phyloP scores from a whole-genome alignment of 371 early-diverging fungal species.

The Parasitella parasitica region DNA sequence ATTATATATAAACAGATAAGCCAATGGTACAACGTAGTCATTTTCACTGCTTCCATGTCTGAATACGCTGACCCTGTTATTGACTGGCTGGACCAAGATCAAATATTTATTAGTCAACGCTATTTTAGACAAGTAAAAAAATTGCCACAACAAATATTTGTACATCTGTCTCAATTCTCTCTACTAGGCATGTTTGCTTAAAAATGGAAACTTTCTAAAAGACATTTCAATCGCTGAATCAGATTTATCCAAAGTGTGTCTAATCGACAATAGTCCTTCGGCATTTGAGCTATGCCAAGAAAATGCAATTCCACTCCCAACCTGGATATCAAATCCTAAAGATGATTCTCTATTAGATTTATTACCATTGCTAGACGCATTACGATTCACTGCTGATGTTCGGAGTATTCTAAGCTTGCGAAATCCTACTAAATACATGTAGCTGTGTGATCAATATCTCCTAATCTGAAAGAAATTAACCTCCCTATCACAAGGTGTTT shows the following conservation, averaged over 20 bases:
- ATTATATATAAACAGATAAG: conserved; percentile 55
- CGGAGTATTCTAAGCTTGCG: conserved; percentile 53
- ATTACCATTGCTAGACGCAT: conserved; percentile 80
- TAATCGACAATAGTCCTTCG: conserved; percentile 90
- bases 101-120: conserved; percentile 69
- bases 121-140: conserved; percentile 80
- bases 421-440: neutral
- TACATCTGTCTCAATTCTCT: neutral
- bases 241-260: conserved; percentile 83
- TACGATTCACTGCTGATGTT: conserved; percentile 83
- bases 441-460: neutral
- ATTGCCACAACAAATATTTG: too few relatives aligned
- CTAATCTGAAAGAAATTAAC: neutral
- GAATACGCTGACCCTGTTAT: conserved; percentile 98
- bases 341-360: conserved; percentile 85
- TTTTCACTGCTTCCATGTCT: conserved; percentile 97
- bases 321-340: conserved; percentile 75
- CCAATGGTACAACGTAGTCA: conserved; percentile 94
- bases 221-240: conserved; percentile 79
- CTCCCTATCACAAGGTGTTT: neutral
- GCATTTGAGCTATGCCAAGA: conserved; percentile 82
- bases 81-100: conserved; percentile 85
- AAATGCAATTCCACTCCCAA: conserved; percentile 82
- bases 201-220: conserved; percentile 81
- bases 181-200: conserved; percentile 67